A percentile compares a stretch with the other conserved stretches of the same genome.
These are phyloP conservation scores for Globisporangium cederbergense DNA, from an alignment of 352 stramenopile species.

Conservation along the genomic window DNA sequence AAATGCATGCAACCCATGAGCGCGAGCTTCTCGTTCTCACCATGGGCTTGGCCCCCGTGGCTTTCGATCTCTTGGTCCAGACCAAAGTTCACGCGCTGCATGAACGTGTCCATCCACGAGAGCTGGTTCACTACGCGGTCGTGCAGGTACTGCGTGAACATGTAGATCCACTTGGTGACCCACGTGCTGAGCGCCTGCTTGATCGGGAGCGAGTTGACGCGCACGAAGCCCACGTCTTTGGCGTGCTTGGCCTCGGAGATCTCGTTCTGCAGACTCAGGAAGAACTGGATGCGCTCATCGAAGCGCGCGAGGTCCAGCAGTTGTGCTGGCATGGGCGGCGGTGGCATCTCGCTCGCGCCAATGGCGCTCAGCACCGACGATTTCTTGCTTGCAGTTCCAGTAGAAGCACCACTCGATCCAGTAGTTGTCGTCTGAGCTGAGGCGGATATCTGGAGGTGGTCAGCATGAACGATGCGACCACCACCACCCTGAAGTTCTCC, in stretches of 20 bases:
- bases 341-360: slow-evolving; percentile 18
- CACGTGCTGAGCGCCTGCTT: slow-evolving; percentile 93
- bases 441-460: slow-evolving; percentile 25
- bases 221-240: slow-evolving; percentile 89
- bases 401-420: background rate
- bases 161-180: slow-evolving; percentile 95
- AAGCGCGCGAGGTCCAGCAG: slow-evolving; percentile 82
- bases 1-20: slow-evolving; percentile 89
- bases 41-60: slow-evolving; percentile 30
- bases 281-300: slow-evolving; percentile 89
- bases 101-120: slow-evolving; percentile 85
- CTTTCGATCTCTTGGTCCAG: slow-evolving; percentile 63
- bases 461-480: slow-evolving; percentile 23
- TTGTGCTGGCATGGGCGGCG: slow-evolving; percentile 62
- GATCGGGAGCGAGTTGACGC: slow-evolving; percentile 92
- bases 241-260: slow-evolving; percentile 86
- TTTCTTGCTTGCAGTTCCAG: background rate
- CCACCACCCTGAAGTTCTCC: slow-evolving; percentile 7
- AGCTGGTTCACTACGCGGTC: slow-evolving; percentile 85
- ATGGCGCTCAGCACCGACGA: slow-evolving; percentile 5
- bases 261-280: slow-evolving; percentile 84
- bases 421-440: background rate
- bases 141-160: slow-evolving; percentile 92
- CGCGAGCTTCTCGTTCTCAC: slow-evolving; percentile 39
- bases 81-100: slow-evolving; percentile 65